Evolutionary conservation across 2,329 filamentous ascomycete species (phyloP).

Genomic region (Aureobasidium namibiae): DNA sequence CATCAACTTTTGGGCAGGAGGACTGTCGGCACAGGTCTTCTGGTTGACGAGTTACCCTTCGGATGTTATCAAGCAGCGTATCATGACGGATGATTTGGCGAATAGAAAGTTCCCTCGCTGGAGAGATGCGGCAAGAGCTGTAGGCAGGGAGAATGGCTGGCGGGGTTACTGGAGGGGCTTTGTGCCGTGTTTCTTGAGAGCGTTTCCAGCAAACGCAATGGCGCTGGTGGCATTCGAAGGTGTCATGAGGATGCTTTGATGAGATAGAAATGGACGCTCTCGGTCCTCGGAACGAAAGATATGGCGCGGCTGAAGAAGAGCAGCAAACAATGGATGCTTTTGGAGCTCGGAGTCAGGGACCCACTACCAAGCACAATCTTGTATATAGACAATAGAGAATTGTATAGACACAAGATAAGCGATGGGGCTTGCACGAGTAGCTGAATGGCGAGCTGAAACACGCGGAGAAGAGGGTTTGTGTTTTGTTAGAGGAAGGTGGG

Average conservation of each 20-base stretch:
- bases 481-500: background rate
- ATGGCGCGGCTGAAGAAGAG: background rate
- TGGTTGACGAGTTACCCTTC: constrained; percentile 89
- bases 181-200: constrained; percentile 82
- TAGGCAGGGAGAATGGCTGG: constrained; percentile 68
- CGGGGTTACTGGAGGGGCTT: constrained; percentile 89
- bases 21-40: constrained; percentile 85
- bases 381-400: constrained; percentile 8
- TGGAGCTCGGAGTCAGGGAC: background rate
- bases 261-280: background rate
- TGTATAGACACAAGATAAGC: background rate
- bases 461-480: background rate
- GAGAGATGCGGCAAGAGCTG: constrained; percentile 68
- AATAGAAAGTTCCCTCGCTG: constrained; percentile 64
- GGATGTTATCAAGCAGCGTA: constrained; percentile 89
- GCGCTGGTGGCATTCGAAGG: constrained; percentile 89
- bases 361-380: background rate
- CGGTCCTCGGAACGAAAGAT: background rate
- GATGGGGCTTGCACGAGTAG: background rate
- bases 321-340: background rate
- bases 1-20: constrained; percentile 96
- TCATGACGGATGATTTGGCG: constrained; percentile 92
- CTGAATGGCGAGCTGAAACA: background rate
- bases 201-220: constrained; percentile 93
- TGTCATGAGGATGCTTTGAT: constrained; percentile 40